Base-by-base conservation (phyloP, 306 rosid species). In the Hippophae rhamnoides region DNA sequence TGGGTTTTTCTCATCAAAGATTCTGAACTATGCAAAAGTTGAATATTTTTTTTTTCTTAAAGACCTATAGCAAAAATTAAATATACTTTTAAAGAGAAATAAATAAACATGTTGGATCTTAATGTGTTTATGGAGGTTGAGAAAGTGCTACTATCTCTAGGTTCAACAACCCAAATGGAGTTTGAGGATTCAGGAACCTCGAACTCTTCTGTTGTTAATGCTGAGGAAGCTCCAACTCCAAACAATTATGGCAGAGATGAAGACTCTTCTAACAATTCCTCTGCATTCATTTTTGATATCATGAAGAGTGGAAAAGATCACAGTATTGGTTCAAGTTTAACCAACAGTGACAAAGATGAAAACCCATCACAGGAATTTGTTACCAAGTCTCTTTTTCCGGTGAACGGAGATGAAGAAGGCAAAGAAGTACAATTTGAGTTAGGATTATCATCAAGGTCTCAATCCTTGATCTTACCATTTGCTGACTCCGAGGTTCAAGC, bases 51-150 rank as follows among this genome's bases (percentile, higher is more conserved):
- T 13, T 41, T 31, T 31, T 27, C 43, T 13, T 7, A 6, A 43
- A 69, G 66, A 69, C 54, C 66, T 9, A 27, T 13, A 60, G 49
- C 9, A 42, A 23, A 53, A 53, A 25, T 12, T 6, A 9, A 31
- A 31, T 3, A 31, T 31, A 31, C 38, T 31, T 31, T 2, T 31
- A 31, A 31, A 31, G 38, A 31, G 38, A 31, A 7, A 7, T 6
- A 2, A 18, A 11, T 13, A 27, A 57, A 25, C 12, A 78, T 81
- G 82, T 77, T 74, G 81, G 81, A 81, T 81, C 86, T 81, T 57
- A 81, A 79, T 58, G 76, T 41, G 23, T 31, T 56, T 54, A 14
- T 63, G 68, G 62, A 66, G 72, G 47, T 27, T 8, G 64, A 72
- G 11, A 64, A 72, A 31, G 38, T 58, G 10, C 38, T 31, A 41